phyloP scores from a whole-genome alignment of 2,329 filamentous ascomycete species.

The Pezicula radicicola region DNA sequence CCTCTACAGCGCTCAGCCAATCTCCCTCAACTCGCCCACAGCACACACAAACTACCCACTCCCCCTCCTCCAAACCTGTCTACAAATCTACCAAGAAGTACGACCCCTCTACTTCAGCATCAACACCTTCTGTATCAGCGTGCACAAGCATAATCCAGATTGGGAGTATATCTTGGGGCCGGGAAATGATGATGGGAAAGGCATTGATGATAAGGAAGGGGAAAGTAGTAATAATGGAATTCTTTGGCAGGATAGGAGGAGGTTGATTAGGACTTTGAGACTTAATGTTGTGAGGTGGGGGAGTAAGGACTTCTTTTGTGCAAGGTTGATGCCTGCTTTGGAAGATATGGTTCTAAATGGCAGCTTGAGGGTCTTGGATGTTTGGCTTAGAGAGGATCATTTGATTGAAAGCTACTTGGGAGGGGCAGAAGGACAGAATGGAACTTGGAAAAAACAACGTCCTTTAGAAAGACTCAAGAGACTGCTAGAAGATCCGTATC shows the following conservation, averaged over 20 bases:
- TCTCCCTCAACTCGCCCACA: neutral
- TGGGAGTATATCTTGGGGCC: constrained; percentile 14
- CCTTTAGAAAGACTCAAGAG: constrained; percentile 4
- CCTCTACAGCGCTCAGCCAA: constrained; percentile 4
- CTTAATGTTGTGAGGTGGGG: constrained; percentile 20
- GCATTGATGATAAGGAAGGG: too few species aligned
- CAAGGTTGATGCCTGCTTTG: constrained; percentile 11
- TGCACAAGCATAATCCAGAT: constrained; percentile 11
- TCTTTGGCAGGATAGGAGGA: constrained; percentile 13
- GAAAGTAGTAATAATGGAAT: too few species aligned
- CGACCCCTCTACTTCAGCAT: constrained; percentile 20
- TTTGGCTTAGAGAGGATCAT: constrained; percentile 12
- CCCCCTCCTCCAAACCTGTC: constrained; percentile 20
- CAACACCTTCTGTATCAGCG: constrained; percentile 20
- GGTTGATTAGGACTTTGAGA: constrained; percentile 12
- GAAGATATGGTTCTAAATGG: constrained; percentile 25
- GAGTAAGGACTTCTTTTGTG: constrained; percentile 16
- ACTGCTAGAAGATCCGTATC: constrained; percentile 20
- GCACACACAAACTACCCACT: constrained; percentile 9
- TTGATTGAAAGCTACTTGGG: neutral
- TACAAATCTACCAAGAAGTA: constrained; percentile 23
- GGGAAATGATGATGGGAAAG: too few species aligned
- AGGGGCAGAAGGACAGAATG: constrained; percentile 7
- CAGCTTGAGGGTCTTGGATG: constrained; percentile 18
- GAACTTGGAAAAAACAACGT: constrained; percentile 1